phyloP scores from a whole-genome alignment of 768 basidiomycete species.

The Kwoniella bestiolae region DNA sequence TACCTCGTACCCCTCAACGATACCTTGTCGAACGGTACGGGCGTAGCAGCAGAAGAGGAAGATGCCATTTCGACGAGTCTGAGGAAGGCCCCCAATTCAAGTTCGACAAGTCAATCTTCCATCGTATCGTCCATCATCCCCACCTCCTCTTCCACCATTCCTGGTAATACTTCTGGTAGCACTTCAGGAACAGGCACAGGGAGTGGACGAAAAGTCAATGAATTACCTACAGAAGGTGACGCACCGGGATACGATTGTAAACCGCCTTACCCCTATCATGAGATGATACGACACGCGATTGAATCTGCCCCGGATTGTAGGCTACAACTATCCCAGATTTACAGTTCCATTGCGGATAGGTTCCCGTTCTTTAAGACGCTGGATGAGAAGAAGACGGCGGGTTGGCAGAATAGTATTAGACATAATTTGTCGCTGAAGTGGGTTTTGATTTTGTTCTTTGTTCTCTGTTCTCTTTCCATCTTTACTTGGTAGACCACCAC shows the following conservation, averaged over 20 bases:
- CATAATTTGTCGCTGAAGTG: conserved; percentile 58
- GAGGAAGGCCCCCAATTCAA: conserved; percentile 19
- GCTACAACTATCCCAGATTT: conserved; percentile 46
- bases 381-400: conserved; percentile 52
- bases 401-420: conserved; percentile 58
- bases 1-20: conserved; percentile 34
- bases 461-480: background rate
- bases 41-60: conserved; percentile 13
- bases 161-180: no score
- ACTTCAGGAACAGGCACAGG: no score
- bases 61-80: conserved; percentile 24
- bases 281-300: conserved; percentile 50
- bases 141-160: conserved; percentile 3
- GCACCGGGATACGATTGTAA: conserved; percentile 50
- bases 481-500: no score
- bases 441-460: conserved; percentile 2
- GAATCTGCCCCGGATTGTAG: conserved; percentile 39
- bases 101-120: conserved; percentile 28
- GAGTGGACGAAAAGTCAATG: conserved; percentile 35
- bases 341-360: conserved; percentile 43
- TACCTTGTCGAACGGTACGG: conserved; percentile 11
- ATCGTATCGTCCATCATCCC: conserved; percentile 22
- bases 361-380: conserved; percentile 52
- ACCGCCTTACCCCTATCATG: conserved; percentile 52
- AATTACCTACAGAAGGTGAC: conserved; percentile 44